Evolutionary conservation across 257 asterid species (phyloP), one percentile per base, ranked within the genome.

Genomic region (Anisodus acutangulus): DNA sequence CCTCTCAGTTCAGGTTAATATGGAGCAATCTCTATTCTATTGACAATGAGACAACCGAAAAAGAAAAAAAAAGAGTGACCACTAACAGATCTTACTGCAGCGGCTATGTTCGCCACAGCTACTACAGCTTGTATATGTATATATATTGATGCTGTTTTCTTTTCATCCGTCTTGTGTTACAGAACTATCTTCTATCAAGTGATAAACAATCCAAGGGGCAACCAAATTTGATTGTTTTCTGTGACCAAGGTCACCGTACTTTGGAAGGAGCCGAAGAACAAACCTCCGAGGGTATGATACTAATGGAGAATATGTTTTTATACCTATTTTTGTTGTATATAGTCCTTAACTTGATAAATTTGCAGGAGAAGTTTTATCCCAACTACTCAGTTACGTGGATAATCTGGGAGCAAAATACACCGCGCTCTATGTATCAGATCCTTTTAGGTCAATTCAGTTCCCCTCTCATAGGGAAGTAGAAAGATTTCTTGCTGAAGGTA

Each of bases 401-500:
- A 91, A 90, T 85, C 83, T 93, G 63, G 95, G 93, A 85, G 95
- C 92, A 22, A 93, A 92, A 86, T 95, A 97, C 90, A 82, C 92
- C 0, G 86, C 89, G 41, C 94, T 97, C 6, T 95, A 92, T 84
- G 91, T 97, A 67, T 92, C 98, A 43, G 98, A 95, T 90, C 98
- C 98, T 57, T 85, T 66, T 86, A 89, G 90, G 78, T 87, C 97
- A 80, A 83, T 62, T 74, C 88, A 85, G 87, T 58, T 87, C 85
- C 88, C 84, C 79, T 83, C 97, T 16, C 87, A 80, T 82, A 85
- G 86, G 78, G 92, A 87, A 69, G 84, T 95, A 26, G 97, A 91
- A 86, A 92, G 99, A 82, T 93, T 93, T 90, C 97, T 97, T 60
- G 95, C 98, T 88, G 98, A 97, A 95, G 92, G 93, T 51, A 66